Evolutionary conservation across 2,329 filamentous ascomycete species (phyloP).

Genomic region (Aphanocladium album): DNA sequence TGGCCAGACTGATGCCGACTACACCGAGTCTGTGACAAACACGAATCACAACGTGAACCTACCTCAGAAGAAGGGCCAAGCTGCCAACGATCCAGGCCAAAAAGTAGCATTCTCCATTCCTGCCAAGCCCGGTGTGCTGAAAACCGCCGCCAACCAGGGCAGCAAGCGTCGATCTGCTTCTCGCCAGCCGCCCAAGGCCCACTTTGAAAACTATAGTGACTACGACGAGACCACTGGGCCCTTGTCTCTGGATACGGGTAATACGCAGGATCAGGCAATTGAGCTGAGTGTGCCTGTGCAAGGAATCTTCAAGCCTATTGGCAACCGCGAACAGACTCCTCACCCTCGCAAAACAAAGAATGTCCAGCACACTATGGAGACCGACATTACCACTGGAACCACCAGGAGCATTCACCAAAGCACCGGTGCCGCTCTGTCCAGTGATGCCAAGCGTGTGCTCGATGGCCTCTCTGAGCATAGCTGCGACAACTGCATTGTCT

Average conservation of each 20-base stretch:
- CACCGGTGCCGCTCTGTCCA: conserved; percentile 43
- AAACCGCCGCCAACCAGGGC: conserved; percentile 33
- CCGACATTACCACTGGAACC: conserved; percentile 10
- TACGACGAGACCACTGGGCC: conserved; percentile 32
- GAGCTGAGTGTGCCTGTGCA: conserved; percentile 25
- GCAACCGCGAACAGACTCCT: conserved; percentile 16
- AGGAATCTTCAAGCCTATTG: conserved; percentile 20
- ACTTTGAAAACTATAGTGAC: conserved; percentile 25
- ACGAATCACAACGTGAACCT: conserved; percentile 24
- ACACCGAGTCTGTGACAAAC: conserved; percentile 26
- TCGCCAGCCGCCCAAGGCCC: conserved; percentile 19
- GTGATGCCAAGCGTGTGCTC: conserved; percentile 47
- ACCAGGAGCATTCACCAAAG: conserved; percentile 18
- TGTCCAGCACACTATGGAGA: conserved; percentile 5
- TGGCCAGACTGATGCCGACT: conserved; percentile 19
- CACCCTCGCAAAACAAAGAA: conserved; percentile 17
- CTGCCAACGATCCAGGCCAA: conserved; percentile 26
- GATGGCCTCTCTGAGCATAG: conserved; percentile 51
- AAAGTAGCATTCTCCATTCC: conserved; percentile 40
- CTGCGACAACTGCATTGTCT: conserved; percentile 53
- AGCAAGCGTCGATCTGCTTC: conserved; percentile 34
- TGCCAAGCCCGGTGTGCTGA: conserved; percentile 25
- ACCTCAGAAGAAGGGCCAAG: conserved; percentile 21
- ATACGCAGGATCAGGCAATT: conserved; percentile 28
- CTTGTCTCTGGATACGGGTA: conserved; percentile 29